Evolutionary conservation across 495 filamentous ascomycete genomes (phyloP), one percentile per base, ranked within the genome.

Genomic region (Daldinia decipiens): DNA sequence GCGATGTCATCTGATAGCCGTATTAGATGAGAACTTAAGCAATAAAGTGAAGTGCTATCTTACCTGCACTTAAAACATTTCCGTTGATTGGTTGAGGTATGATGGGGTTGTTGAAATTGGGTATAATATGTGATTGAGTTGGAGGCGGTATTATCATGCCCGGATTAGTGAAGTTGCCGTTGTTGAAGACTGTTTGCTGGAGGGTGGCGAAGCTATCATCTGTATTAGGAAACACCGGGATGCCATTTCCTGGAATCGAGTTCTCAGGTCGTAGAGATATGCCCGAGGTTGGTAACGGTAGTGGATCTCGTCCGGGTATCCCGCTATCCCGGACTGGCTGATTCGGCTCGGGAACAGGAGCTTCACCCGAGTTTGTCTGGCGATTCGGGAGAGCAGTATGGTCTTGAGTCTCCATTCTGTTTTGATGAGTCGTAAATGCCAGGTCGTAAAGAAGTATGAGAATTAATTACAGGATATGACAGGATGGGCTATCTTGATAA

Each of bases 1-100:
- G 96, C 96, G 74, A 98, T 97, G 76, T 99, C 95, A 81, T 97
- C 95, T 96, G 68, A 8, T 27, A 12, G 26, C 27, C n/a, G 12
- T 7, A 36, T 72, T 68, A 72, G 56, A 34, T 13, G 50, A 60
- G 24, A 31, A 17, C 2, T 29, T n/a, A n/a, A 13, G 15, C 4
- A 34, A 56, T 0, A 24, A 31, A 62, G 19, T 27, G 59, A 60
- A 40, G 2, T 36, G 4, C 6, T 40, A 15, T 19, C 34, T 59
- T 68, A 68, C 70, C 70, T 61, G 64, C 70, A 38, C 65, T 72
- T 36, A 72, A 51, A 4, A 34, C 32, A 58, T 72, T 68, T 32
- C 68, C 68, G 40, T 73, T 72, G 9, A 55, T 47, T 39, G 60
- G 47, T 34, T 72, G 70, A 13, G 17, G 24, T 8, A 58, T 38